phyloP scores from a whole-genome alignment of 805 yeast species.

The Pichia gijzeniarum region DNA sequence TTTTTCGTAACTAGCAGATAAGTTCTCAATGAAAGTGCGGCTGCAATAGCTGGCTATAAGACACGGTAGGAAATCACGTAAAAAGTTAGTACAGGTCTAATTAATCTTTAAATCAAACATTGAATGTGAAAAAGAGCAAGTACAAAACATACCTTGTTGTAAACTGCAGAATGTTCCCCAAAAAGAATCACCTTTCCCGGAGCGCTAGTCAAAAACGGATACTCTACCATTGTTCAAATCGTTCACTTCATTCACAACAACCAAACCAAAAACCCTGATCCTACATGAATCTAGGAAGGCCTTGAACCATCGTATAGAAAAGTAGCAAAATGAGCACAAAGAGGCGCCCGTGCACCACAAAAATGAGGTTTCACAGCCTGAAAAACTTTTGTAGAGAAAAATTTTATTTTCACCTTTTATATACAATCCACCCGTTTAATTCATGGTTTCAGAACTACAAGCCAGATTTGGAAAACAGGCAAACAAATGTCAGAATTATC shows the following conservation, averaged over 20 bases:
- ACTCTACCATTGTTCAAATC: slow-evolving; percentile 13
- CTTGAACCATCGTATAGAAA: no score
- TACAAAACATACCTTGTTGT: slow-evolving; percentile 46
- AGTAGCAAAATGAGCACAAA: neutral
- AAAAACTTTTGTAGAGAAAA: slow-evolving; percentile 6
- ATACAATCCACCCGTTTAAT: neutral
- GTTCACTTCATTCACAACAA: neutral
- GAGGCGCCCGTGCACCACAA: slow-evolving; percentile 4
- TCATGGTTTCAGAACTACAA: neutral
- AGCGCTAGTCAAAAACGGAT: slow-evolving; percentile 76
- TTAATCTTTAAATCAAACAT: no score
- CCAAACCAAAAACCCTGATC: neutral
- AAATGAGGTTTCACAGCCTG: slow-evolving; percentile 7
- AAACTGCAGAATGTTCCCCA: slow-evolving; percentile 97
- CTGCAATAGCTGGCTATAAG: slow-evolving; percentile 83
- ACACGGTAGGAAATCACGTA: neutral
- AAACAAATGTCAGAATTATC: slow-evolving; percentile 13
- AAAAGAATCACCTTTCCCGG: slow-evolving; percentile 95
- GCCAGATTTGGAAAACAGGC: neutral
- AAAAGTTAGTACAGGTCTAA: slow-evolving; percentile 3
- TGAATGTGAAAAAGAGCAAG: no score
- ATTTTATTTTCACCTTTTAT: neutral
- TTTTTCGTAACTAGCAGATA: slow-evolving; percentile 60
- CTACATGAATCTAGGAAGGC: neutral
- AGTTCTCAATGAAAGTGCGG: slow-evolving; percentile 82